Evolutionary conservation across 2,329 filamentous ascomycete genomes (phyloP).

Genomic region (Simplicillium sp.): DNA sequence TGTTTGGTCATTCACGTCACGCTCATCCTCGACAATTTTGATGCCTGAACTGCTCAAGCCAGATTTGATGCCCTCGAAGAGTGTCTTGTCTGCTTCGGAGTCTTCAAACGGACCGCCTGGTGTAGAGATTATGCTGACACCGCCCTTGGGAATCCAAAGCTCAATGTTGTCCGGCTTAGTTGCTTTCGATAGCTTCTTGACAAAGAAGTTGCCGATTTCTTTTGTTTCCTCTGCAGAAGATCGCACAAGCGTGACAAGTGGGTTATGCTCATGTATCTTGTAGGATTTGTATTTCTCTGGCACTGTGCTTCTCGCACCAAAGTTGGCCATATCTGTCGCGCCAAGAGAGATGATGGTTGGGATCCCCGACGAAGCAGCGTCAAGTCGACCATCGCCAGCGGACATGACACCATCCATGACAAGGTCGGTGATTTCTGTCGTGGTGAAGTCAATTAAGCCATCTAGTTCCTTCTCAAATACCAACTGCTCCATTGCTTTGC

Average conservation of each 20-base stretch:
- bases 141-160: constrained; percentile 50
- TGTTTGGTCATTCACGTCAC: constrained; percentile 42
- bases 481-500: constrained; percentile 59
- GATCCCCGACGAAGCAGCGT: constrained; percentile 48
- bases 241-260: constrained; percentile 56
- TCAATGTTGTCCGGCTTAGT: constrained; percentile 31
- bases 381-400: constrained; percentile 46
- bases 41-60: constrained; percentile 40
- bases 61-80: constrained; percentile 42
- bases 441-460: constrained; percentile 62
- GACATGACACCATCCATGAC: constrained; percentile 54
- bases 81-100: constrained; percentile 28
- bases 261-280: constrained; percentile 55
- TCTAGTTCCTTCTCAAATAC: constrained; percentile 48
- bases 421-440: constrained; percentile 58
- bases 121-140: constrained; percentile 51
- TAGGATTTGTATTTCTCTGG: constrained; percentile 43
- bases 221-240: constrained; percentile 48
- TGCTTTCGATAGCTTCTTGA: constrained; percentile 35
- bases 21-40: constrained; percentile 34
- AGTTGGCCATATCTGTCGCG: constrained; percentile 54
- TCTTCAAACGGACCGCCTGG: constrained; percentile 44
- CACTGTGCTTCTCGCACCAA: constrained; percentile 44
- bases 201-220: constrained; percentile 46
- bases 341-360: constrained; percentile 42